Base-by-base conservation (phyloP, 129 eudicot species). In the Tanacetum coccineum region DNA sequence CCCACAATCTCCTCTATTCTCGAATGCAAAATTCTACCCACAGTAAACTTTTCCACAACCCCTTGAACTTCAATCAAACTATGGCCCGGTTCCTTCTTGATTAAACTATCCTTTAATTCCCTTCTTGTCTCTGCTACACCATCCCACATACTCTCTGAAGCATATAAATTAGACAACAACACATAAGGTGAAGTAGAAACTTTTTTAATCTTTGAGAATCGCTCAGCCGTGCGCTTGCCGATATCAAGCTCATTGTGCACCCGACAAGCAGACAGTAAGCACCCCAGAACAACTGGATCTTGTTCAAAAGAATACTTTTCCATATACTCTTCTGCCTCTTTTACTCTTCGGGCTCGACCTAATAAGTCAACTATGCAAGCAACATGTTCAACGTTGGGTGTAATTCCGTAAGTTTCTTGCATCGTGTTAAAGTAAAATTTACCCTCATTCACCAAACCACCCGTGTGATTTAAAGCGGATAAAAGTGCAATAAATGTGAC, bases 291-390 rank as follows among this genome's bases (percentile, higher is more conserved):
- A 71, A 88, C 80, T 9, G 76, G 80, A 78, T 90, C 91, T 32
- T 76, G 72, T 61, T 79, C 89, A 67, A 79, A 78, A 59, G 55
- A 40, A 62, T 72, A 83, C 32, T 70, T 83, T 60, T 79, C 76
- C 78, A 78, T 78, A 61, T 81, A 90, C 53, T 81, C 81, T 73
- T 80, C 88, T 18, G 95, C 97, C 59, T 90, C 88, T 50, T 77
- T 70, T 20, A 86, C 74, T 52, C 82, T 84, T 59, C 85, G 85
- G 4, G 91, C 79, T 68, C 95, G 76, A 46, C 97, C 95, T 45
- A 84, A 77, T 51, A 90, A 64, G 72, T 90, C 97, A 12, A 90
- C 76, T 25, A 90, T 86, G 79, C 97, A 90, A 57, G 91, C 87
- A 48, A 90, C 78, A 72, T 90, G 97, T 71, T 84, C 95, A 59